Evolutionary conservation across 176 grass and related monocot genomes (phyloP), one percentile per base, ranked within the genome.

Genomic region (maize (Zea mays)): DNA sequence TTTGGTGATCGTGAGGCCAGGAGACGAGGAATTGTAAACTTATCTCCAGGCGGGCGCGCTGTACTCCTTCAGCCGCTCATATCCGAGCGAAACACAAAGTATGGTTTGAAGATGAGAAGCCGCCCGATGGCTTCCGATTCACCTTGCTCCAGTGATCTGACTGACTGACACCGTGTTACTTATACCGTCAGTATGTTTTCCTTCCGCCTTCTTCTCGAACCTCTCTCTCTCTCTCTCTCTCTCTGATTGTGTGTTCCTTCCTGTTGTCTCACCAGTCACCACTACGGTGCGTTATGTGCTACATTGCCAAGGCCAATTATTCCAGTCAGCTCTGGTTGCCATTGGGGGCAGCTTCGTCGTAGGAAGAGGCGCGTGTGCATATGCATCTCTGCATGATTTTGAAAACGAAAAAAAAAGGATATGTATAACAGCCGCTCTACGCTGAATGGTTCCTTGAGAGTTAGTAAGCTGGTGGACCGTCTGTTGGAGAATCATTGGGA

Each of bases 91-190:
- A 54, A 72, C 35, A 75, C 27, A 27, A 27, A 16, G n/a, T 79
- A 62, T 74, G 80, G 55, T 78, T 58, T 62, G 79, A 90, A 86
- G 83, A 86, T 79, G 88, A 86, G 88, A 86, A 90, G 88, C 88
- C 42, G 84, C 79, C 79, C 15, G 15, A 64, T 82, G 84, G 80
- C 88, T 90, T 86, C 88, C 88, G 82, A 64, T 79, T 90, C 75
- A 74, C 80, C 79, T 48, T 84, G 81, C 39, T 82, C 49, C 65
- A 51, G 4, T 75, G 69, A 73, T 57, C 17, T 71, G 27, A 27
- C 27, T 82, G 27, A 27, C 27, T 27, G 40, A 60, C 68, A 51
- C 71, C 67, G 10, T 78, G 36, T 27, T 27, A 27, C 27, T 27
- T 27, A 59, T 10, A 47, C 11, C 15, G 5, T 19, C 38, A 75